Evolutionary conservation across 345 rosid species (phyloP).

Genomic region (Melaleuca alternifolia): DNA sequence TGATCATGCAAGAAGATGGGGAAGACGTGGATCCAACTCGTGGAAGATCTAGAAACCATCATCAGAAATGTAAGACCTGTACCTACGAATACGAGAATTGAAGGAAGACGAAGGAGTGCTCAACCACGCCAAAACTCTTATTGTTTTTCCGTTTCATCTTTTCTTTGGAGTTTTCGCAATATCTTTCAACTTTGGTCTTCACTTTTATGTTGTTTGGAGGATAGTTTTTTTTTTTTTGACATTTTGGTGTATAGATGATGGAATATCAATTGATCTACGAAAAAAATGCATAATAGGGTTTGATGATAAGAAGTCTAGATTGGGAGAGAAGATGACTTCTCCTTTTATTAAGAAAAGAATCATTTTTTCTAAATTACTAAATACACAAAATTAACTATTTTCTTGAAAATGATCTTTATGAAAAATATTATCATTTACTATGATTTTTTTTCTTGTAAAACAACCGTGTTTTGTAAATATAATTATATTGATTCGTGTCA

Average conservation of each 20-base stretch:
- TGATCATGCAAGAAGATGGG: background rate
- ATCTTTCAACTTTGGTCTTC: background rate
- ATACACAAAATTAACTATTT: background rate
- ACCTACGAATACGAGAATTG: background rate
- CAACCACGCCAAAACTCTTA: background rate
- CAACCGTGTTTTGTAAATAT: background rate
- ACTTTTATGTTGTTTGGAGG: background rate
- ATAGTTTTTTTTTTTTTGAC: background rate
- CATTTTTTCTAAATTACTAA: background rate
- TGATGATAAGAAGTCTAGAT: background rate
- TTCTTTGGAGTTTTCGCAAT: background rate
- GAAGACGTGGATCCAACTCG: background rate
- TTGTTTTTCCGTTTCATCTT: rapidly evolving
- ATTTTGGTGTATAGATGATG: background rate
- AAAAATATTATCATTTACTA: background rate
- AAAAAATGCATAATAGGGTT: background rate
- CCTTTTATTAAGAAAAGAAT: background rate
- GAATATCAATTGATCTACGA: background rate
- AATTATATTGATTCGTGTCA: background rate
- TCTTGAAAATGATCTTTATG: background rate
- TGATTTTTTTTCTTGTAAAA: background rate
- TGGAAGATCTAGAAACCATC: background rate
- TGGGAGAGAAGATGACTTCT: background rate
- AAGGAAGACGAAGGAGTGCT: background rate
- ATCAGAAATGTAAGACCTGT: rapidly evolving